Evolutionary conservation across 2,329 filamentous ascomycete species (phyloP), one percentile per base, ranked within the genome.

Genomic region (Talaromyces amestolkiae): DNA sequence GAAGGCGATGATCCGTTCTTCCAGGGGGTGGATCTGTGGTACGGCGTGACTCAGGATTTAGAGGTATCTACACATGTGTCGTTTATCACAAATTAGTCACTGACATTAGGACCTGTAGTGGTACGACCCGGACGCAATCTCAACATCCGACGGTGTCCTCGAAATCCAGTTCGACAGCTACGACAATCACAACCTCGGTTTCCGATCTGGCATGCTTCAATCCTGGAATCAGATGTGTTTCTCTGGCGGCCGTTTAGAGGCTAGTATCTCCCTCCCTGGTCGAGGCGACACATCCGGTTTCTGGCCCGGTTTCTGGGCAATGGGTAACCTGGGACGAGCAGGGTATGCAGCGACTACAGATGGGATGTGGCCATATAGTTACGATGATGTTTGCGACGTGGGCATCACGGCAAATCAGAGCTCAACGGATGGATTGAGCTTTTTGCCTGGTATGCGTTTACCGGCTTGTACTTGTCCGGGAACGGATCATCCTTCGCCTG

Each of bases 301-400:
- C 76, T 91, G 89, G 89, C 89, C 89, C 49, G 89, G 89, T 76
- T 89, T 91, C 76, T 91, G 89, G 89, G 83, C 88, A 0, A 90
- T 91, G 87, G 89, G 89, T 4, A 91, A 91, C 71, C 81, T 91
- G 24, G 89, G 86, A 43, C 83, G 89, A 68, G 87, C 89, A 31
- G 89, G 89, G 13, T 90, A 90, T 75, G 83, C 86, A 37, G 85
- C 87, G 10, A 90, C 88, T 1, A 91, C 88, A 0, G 89, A 91
- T 68, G 89, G 89, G 4, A 81, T 90, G 75, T 91, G 89, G 89
- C 89, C 89, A 0, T 91, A 91, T 78, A 90, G 86, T 69, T 91
- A 91, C 72, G 82, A 87, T 69, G 84, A 91, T 70, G 77, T 83
- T 51, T 91, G 89, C 71, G 89, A 91, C 74, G 82, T 83, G 27